Evolutionary conservation across 2,329 filamentous ascomycete species (phyloP).

Genomic region (Trichoderma brevicompactum): DNA sequence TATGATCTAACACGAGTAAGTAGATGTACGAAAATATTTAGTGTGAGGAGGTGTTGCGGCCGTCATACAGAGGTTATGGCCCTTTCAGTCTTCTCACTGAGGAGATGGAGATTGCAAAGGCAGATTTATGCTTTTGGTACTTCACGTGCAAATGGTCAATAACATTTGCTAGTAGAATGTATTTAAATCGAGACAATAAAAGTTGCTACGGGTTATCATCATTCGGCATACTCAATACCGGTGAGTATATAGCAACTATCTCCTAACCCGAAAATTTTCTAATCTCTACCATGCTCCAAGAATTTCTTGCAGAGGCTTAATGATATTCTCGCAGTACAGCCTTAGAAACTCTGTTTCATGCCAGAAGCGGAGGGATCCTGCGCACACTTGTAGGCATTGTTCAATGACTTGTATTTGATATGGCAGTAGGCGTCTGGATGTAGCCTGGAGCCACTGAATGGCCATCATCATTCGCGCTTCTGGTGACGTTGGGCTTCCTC

Average conservation of each 20-base stretch:
- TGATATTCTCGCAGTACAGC: constrained; percentile 13
- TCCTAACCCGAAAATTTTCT: not conserved
- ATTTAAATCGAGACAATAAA: no score
- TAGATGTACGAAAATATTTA: no score
- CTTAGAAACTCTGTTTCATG: constrained; percentile 4
- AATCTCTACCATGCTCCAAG: not conserved
- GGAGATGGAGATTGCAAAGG: no score
- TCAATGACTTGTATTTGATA: not conserved
- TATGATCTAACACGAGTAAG: no score
- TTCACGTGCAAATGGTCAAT: no score
- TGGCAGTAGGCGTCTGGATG: not conserved
- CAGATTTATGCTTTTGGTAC: no score
- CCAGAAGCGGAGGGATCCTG: not conserved
- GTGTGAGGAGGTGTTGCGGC: no score
- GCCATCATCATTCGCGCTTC: not conserved
- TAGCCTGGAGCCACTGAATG: constrained; percentile 4
- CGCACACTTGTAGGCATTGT: not conserved
- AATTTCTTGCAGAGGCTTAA: constrained; percentile 15
- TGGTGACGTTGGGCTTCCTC: not conserved
- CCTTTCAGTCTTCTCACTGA: no score
- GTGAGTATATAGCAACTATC: not conserved
- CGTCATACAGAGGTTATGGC: no score
- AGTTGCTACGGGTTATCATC: no score
- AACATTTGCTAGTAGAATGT: no score
- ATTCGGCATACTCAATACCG: no score